Evolutionary conservation across 192 early-diverging fungal species (phyloP), one percentile per base, ranked within the genome.

Genomic region (Chytriomyces confervae): DNA sequence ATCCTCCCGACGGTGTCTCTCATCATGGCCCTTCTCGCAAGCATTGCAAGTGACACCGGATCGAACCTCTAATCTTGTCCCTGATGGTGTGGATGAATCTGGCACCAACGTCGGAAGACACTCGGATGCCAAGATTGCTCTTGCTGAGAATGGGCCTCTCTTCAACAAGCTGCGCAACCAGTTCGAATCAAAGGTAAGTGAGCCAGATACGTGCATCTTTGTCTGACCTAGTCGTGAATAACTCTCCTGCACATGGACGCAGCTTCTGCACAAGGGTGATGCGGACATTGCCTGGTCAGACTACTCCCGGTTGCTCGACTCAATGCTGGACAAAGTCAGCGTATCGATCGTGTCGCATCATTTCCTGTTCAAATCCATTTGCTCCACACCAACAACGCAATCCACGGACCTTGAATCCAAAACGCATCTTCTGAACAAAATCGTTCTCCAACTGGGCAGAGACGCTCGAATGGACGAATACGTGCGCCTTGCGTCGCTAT

Each of bases 141-240:
- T 20, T 13, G 53, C 16, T 20, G 53, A 13, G 53, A 24, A 72
- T 60, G 69, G 23, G 7, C 20, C n/a, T 1, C 36, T 75, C 23
- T 63, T 75, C 44, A 47, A 27, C n/a, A 76, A 76, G 63, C 49
- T 76, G 24, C 62, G 63, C 23, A 18, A 16, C 9, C 74, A 76
- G 64, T 76, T 76, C 18, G 74, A 76, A 64, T 64, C 74, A 16
- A 76, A 76, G 74, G 74, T 76, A 46, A 36, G 23, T 57, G 16
- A 57, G 13, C 53, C 53, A 57, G 13, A 13, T n/a, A 57, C 1
- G 2, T 36, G 36, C 36, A 36, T 36, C 0, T 36, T 1, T 36
- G 36, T 36, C 36, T 57, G 53, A 20, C 53, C 16, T n/a, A 57
- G 53, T 3, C 2, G 20, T 20, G 3, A 57, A n/a, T 57, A 57